Base-by-base conservation (phyloP, 1,284 basidiomycete species). In the Apiotrichum gamsii region DNA sequence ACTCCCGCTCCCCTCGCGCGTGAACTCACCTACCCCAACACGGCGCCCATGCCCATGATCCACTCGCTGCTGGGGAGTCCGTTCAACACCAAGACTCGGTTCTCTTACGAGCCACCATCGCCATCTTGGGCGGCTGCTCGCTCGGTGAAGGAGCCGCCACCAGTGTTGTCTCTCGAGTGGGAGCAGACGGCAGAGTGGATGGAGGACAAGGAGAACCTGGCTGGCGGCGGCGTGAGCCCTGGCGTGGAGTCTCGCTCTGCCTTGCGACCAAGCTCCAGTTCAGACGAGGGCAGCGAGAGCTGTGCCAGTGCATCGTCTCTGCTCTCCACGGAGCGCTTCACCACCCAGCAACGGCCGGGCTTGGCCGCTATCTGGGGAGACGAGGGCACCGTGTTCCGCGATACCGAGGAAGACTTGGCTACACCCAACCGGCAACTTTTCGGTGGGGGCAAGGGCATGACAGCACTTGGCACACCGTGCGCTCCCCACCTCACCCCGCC, bases 1-100 rank as follows among this genome's bases (percentile, higher is more conserved):
- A 51, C 54, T 0, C 50, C 53, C 3, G 45, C 53, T 5, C 43
- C 48, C 1, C 35, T 50, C 23, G 40, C 43, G 29, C 31, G 39
- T 40, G 43, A 57, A 38, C 30, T 56, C 28, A 28, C 49, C 31
- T 43, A 45, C 34, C 62, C 66, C 2, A 52, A 58, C n/a, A 65
- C 61, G 0, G 63, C 60, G 3, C 61, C 65, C 16, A 52, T 65
- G 18, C 64, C 64, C 0, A 54, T 57, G 3, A 47, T 59, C 14
- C 47, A 64, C n/a, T 56, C 62, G 16, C 60, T 67, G 19, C 60
- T 67, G 3, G 65, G 65, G 16, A 64, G 62, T 37, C 67, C 67
- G 11, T 69, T 69, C 50, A 55, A 49, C 32, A 47, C 51, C 32
- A 60, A 59, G 35, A 52, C 47, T 4, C 35, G 58, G 21, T 34